Percentiles rank a stretch among this genome's conserved stretches.
Evolutionary conservation across 2,329 filamentous ascomycete genomes (phyloP).

Genomic region (Fusarium transvaalense): DNA sequence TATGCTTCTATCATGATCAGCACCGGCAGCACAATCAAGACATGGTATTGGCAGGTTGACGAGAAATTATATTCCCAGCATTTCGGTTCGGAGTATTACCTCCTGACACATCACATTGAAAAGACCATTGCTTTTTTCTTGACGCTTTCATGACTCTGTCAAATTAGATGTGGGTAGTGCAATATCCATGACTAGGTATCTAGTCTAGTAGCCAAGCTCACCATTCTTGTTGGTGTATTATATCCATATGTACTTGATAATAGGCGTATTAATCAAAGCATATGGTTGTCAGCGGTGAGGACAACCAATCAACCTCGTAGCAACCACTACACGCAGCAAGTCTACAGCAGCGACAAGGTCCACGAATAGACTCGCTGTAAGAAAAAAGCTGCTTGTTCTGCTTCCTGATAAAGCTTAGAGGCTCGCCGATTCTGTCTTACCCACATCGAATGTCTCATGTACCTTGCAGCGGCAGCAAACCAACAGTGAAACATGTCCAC

Average conservation of each 20-base stretch:
- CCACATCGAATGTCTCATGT: slow-evolving; percentile 34
- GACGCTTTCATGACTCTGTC: slow-evolving; percentile 1
- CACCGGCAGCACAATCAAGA: background rate
- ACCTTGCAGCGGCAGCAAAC: slow-evolving; percentile 33
- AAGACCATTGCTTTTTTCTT: background rate
- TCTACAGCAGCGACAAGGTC: background rate
- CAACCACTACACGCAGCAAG: background rate
- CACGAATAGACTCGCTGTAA: background rate
- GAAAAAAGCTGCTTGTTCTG: background rate
- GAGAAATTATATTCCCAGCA: background rate
- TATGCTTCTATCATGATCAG: background rate
- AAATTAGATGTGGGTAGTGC: slow-evolving; percentile 8
- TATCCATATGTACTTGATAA: background rate
- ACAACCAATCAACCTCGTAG: background rate
- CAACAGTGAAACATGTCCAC: slow-evolving; percentile 33
- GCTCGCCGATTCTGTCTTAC: background rate
- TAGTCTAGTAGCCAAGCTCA: background rate
- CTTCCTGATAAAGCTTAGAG: background rate
- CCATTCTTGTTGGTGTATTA: background rate
- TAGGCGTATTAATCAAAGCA: too few species aligned
- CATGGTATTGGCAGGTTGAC: slow-evolving; percentile 1
- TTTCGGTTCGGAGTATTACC: slow-evolving; percentile 1
- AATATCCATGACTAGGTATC: background rate
- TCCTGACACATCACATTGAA: background rate
- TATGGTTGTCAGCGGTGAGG: too few species aligned